Base-by-base conservation (phyloP, 108 stramenopile genomes). In the Skeletonema marinoi region DNA sequence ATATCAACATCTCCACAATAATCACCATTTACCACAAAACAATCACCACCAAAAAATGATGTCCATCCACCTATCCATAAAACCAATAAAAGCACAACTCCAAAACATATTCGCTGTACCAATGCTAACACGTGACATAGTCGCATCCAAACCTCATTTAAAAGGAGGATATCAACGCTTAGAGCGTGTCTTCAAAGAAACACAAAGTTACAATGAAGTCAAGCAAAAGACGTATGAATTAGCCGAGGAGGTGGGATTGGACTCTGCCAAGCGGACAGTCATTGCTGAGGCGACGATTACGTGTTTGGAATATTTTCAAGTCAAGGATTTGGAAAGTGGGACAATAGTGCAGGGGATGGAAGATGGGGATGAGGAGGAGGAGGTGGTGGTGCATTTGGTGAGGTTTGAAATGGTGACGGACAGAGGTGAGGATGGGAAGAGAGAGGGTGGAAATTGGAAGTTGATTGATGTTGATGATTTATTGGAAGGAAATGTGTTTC, bases 131-230 rank as follows among this genome's bases (percentile, higher is more conserved):
- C 61, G 73, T 3, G 73, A 73, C 8, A 73, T 73, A 25, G 73
- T 73, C 14, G 32, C 60, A 8, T 42, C 60, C n/a, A 73, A 73
- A 48, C 72, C 72, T 9, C 50, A 73, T 51, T 25, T 73, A 35
- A 73, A 64, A 25, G 73, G 73, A 6, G 73, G 59, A 3, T 82
- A 71, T 50, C 65, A 66, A 61, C 65, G 74, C 32, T 71, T 82
- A 42, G 81, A 82, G n/a, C 30, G 46, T 1, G 66, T 56, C 4
- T 82, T 68, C 41, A 29, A 46, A 21, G 60, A 76, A 31, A 66
- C 74, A 3, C 42, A 65, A 25, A 75, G 70, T 32, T 71, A 66
- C 14, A 30, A 21, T 21, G 50, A 69, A 39, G 81, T 82, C 46
- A 71, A 69, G 44, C 60, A 63, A 63, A 63, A 63, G 62, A 63